Conservation (phyloP, 306 rosid species). For the Corylus heterophylla region DNA sequence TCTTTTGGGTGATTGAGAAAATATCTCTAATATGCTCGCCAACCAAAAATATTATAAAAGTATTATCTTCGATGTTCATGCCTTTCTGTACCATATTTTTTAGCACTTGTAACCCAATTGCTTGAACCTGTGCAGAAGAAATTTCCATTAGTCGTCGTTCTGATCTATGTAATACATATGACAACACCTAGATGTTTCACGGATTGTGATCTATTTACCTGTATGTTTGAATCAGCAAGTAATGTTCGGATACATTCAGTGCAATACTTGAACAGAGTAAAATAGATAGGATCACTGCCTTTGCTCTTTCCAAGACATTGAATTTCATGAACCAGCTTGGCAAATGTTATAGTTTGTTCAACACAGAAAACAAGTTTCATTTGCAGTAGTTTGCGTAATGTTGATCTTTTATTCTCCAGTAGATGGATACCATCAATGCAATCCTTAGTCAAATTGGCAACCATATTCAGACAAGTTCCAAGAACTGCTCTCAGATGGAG, state of each 20-base stretch:
- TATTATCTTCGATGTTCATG: slow-evolving; percentile 50
- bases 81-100: slow-evolving; percentile 62
- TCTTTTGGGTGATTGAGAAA: slow-evolving; percentile 55
- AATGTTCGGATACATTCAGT: slow-evolving; percentile 57
- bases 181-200: slow-evolving; percentile 18
- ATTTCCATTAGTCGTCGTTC: slow-evolving; percentile 27
- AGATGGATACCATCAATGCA: slow-evolving; percentile 71
- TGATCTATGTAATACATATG: slow-evolving; percentile 25
- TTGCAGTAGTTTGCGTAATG: slow-evolving; percentile 48
- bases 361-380: slow-evolving; percentile 79
- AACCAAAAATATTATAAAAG: slow-evolving; percentile 61
- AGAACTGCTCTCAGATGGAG: slow-evolving; percentile 46
- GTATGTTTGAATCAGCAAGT: slow-evolving; percentile 64
- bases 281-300: slow-evolving; percentile 37
- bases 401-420: slow-evolving; percentile 51
- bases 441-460: slow-evolving; percentile 56
- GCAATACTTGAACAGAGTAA: slow-evolving; percentile 53
- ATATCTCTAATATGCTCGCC: slow-evolving; percentile 70
- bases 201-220: slow-evolving; percentile 48
- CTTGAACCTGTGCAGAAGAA: slow-evolving; percentile 64
- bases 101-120: slow-evolving; percentile 80
- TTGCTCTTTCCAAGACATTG: slow-evolving; percentile 40
- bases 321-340: slow-evolving; percentile 59
- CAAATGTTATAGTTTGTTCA: slow-evolving; percentile 68
- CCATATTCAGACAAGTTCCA: slow-evolving; percentile 63